A percentile compares a stretch with the other conserved stretches of the same genome.
Conservation (phyloP, 1,284 basidiomycete species). For the Sporisorium exsertum region DNA sequence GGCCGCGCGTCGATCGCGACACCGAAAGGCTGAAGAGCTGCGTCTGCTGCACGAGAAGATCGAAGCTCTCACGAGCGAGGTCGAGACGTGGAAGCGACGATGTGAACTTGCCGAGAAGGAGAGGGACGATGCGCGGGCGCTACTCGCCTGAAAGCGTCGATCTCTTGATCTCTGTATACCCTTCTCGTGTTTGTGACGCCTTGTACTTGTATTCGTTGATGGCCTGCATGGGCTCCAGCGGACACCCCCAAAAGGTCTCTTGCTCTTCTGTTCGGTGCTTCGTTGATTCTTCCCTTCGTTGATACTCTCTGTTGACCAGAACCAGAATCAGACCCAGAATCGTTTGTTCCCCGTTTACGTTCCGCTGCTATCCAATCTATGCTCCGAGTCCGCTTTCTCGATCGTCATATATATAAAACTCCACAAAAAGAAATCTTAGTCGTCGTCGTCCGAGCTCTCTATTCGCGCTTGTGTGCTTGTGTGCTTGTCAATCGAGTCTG, state of each 20-base stretch:
- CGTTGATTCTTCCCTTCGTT: constrained; percentile 10
- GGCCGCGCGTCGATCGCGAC: constrained; percentile 65
- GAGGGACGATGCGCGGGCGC: constrained; percentile 48
- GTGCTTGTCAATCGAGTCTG: not conserved
- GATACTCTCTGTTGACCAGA: constrained; percentile 28
- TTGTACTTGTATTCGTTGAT: constrained; percentile 12
- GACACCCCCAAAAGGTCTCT: constrained; percentile 27
- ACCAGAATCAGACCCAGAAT: constrained; percentile 9
- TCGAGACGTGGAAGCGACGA: constrained; percentile 63
- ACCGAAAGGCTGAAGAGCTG: constrained; percentile 67
- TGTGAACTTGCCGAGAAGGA: constrained; percentile 63
- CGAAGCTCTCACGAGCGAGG: constrained; percentile 55
- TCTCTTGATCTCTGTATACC: constrained; percentile 13
- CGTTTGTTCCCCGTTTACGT: constrained; percentile 9
- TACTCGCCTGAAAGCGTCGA: constrained; percentile 5
- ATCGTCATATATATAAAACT: not conserved
- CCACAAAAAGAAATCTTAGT: constrained; percentile 13
- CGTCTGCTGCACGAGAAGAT: constrained; percentile 62
- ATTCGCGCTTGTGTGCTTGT: not conserved
- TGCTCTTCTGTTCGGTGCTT: constrained; percentile 1
- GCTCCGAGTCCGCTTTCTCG: constrained; percentile 23
- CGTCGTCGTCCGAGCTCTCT: constrained; percentile 9
- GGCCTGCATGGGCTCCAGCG: not conserved
- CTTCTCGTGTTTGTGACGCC: constrained; percentile 5
- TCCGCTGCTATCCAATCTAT: constrained; percentile 16